A percentile compares a stretch with the other conserved stretches of the same genome.
These are phyloP conservation scores for Sporisorium scitamineum DNA, from an alignment of 1,284 basidiomycete species.

Conservation along the genomic window DNA sequence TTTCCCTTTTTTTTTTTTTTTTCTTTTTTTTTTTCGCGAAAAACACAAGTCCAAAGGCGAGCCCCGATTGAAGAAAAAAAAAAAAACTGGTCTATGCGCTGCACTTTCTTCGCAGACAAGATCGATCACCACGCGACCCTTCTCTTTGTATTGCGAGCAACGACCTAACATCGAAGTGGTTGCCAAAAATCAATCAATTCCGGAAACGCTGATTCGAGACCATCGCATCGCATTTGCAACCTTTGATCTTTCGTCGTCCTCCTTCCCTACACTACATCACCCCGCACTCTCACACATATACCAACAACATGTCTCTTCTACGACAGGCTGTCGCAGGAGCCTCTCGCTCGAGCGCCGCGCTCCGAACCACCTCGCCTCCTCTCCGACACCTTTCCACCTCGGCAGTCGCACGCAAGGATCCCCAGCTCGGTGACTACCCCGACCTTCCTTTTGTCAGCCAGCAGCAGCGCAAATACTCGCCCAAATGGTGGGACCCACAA, in stretches of 20 bases:
- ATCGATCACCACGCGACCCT: conserved; percentile 16
- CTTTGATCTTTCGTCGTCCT: background rate
- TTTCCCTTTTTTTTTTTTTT: too few species aligned
- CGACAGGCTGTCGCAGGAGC: conserved; percentile 39
- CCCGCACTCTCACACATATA: background rate
- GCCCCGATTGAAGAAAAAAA: background rate
- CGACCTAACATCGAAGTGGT: conserved; percentile 23
- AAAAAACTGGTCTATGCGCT: conserved; percentile 26
- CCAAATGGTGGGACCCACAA: conserved; percentile 67
- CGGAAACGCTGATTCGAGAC: background rate
- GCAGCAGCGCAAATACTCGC: conserved; percentile 62
- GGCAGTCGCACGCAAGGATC: conserved; percentile 50
- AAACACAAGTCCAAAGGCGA: too few species aligned
- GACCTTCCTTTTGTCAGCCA: conserved; percentile 56
- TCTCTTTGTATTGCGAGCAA: background rate
- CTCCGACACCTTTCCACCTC: conserved; percentile 40
- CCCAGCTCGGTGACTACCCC: conserved; percentile 68
- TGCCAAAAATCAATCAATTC: background rate
- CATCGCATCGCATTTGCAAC: conserved; percentile 31
- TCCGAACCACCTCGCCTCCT: conserved; percentile 17
- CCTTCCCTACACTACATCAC: background rate
- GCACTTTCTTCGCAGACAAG: conserved; percentile 7
- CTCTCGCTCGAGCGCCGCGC: conserved; percentile 28
- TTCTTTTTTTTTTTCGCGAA: background rate
- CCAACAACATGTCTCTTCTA: conserved; percentile 44